Evolutionary conservation across 1,284 basidiomycete species (phyloP).

Genomic region (Taiwanofungus camphoratus): DNA sequence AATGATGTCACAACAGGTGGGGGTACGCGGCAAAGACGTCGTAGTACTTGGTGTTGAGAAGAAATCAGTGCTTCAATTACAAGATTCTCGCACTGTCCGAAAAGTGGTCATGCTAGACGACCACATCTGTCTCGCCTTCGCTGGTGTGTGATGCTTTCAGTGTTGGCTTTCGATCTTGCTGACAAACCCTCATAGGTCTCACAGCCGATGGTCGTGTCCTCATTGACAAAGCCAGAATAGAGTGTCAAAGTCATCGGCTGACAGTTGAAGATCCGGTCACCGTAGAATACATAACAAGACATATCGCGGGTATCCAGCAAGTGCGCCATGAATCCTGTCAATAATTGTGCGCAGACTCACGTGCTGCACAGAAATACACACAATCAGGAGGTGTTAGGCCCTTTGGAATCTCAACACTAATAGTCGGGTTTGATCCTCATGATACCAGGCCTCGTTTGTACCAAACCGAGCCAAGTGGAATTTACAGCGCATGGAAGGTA

Average conservation of each 20-base stretch:
- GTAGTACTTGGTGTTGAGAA: conserved; percentile 99
- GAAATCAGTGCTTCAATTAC: conserved; percentile 95
- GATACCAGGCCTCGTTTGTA: conserved; percentile 87
- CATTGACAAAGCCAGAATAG: conserved; percentile 96
- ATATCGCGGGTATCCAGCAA: conserved; percentile 98
- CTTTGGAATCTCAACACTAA: conserved; percentile 96
- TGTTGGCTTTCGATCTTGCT: conserved; percentile 6
- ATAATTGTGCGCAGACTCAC: conserved; percentile 5
- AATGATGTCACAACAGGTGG: conserved; percentile 56
- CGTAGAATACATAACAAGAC: conserved; percentile 97
- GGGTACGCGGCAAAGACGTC: conserved; percentile 90
- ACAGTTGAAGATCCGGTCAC: conserved; percentile 98
- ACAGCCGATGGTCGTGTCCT: conserved; percentile 97
- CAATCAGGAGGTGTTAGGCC: conserved; percentile 99
- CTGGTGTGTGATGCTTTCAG: conserved; percentile 53
- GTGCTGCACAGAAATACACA: conserved; percentile 95
- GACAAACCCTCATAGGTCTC: conserved; percentile 53
- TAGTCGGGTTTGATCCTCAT: conserved; percentile 96
- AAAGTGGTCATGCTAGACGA: conserved; percentile 99
- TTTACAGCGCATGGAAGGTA: conserved; percentile 99
- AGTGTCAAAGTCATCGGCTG: conserved; percentile 96
- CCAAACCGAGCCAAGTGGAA: conserved; percentile 96
- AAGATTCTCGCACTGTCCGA: conserved; percentile 95
- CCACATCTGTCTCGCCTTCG: conserved; percentile 96
- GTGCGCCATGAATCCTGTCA: conserved; percentile 35